phyloP scores from a whole-genome alignment of 2,329 filamentous ascomycete genomes.

The Epichloe sibirici region DNA sequence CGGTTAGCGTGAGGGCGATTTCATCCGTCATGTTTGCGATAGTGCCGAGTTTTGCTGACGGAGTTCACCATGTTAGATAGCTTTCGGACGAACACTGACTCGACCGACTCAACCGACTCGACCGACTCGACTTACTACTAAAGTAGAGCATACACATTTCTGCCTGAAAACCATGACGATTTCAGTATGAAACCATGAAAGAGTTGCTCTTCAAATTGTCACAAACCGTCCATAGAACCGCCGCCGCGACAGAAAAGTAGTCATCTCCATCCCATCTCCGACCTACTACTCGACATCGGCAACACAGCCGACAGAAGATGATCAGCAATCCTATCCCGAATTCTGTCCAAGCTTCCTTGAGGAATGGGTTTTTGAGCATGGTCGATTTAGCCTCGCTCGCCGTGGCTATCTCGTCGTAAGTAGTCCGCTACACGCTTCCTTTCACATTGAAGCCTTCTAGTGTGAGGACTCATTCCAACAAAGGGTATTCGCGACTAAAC shows the following conservation, averaged over 20 bases:
- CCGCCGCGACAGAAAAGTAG: background rate
- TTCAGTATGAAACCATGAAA: too few relatives aligned
- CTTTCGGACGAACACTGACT: background rate
- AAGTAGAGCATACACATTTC: background rate
- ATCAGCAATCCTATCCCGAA: background rate
- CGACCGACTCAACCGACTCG: too few relatives aligned
- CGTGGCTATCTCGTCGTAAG: background rate
- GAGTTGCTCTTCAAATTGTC: background rate
- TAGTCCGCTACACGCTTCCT: background rate
- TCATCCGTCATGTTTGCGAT: conserved; percentile 24
- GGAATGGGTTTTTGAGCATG: background rate
- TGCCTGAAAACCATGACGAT: background rate
- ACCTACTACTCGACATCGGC: background rate
- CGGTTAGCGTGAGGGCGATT: conserved; percentile 17
- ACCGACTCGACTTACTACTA: background rate
- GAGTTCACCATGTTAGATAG: background rate
- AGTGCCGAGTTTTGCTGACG: conserved; percentile 24
- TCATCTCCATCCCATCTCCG: conserved; percentile 4
- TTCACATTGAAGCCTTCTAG: background rate
- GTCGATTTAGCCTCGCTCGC: background rate
- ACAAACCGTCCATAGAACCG: conserved; percentile 3
- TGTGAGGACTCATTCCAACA: background rate
- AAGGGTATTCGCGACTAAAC: background rate
- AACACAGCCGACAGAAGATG: background rate
- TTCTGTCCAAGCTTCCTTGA: background rate